A percentile compares a stretch with the other conserved stretches of the same genome.
phyloP scores from a whole-genome alignment of 1,139 yeast genomes.

The Zygosaccharomyces pseudobailii region DNA sequence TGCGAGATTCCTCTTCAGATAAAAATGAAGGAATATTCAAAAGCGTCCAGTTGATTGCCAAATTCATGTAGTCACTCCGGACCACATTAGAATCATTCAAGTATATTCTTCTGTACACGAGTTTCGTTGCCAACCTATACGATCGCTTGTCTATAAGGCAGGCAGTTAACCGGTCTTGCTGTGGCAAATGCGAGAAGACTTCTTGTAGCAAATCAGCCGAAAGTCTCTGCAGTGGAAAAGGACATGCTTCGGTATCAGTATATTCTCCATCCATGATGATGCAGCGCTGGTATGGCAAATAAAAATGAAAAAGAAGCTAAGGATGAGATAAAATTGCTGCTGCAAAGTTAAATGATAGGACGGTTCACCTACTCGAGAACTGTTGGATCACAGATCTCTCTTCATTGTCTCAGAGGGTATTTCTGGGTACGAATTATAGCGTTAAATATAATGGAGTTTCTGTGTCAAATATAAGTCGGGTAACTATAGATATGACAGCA shows the following conservation, averaged over 20 bases:
- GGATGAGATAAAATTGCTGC: neutral
- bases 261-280: conserved; percentile 1
- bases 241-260: neutral
- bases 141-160: conserved; percentile 24
- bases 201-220: conserved; percentile 32
- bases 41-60: conserved; percentile 35
- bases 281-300: neutral
- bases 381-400: neutral
- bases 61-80: conserved; percentile 30
- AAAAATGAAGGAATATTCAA: conserved; percentile 30
- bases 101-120: conserved; percentile 33
- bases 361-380: neutral
- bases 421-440: no score
- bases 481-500: no score
- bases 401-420: neutral
- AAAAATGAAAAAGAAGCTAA: neutral
- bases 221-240: conserved; percentile 18
- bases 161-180: conserved; percentile 26
- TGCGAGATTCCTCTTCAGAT: conserved; percentile 29
- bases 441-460: neutral
- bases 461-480: neutral
- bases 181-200: conserved; percentile 33
- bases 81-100: conserved; percentile 37
- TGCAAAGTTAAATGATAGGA: neutral
- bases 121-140: conserved; percentile 26